These are phyloP conservation scores for Kodamaea fukazawae DNA, from an alignment of 805 yeast genomes.

Conservation along the genomic window DNA sequence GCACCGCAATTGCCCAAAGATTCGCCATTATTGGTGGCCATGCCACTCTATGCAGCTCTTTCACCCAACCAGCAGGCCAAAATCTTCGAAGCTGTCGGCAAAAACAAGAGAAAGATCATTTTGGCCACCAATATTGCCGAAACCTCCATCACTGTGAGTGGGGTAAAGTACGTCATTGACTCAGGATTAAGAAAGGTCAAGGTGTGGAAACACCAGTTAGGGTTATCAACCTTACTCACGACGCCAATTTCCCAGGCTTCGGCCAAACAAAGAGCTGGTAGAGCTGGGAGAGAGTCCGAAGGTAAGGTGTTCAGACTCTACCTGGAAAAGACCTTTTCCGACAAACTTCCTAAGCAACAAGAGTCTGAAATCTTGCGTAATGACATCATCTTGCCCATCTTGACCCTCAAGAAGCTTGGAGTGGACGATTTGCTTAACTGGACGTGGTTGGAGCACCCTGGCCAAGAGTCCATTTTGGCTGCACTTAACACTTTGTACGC, in stretches of 20 bases:
- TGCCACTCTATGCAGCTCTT: constrained; percentile 92
- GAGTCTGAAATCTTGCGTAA: constrained; percentile 91
- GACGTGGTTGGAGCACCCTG: constrained; percentile 93
- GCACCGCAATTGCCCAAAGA: constrained; percentile 67
- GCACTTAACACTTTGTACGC: constrained; percentile 78
- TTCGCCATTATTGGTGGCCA: constrained; percentile 71
- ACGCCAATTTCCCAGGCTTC: constrained; percentile 93
- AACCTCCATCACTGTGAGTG: constrained; percentile 94
- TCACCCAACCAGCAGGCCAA: constrained; percentile 79
- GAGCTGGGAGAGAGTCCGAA: constrained; percentile 96
- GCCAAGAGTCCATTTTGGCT: constrained; percentile 66
- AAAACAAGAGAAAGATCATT: constrained; percentile 78
- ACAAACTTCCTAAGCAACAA: constrained; percentile 65
- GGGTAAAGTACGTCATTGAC: constrained; percentile 89
- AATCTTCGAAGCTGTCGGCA: constrained; percentile 66
- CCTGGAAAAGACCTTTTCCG: constrained; percentile 65
- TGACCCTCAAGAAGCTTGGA: constrained; percentile 79
- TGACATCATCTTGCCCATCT: constrained; percentile 78
- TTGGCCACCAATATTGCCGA: constrained; percentile 96
- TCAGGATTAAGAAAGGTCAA: constrained; percentile 90
- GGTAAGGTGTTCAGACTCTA: constrained; percentile 89
- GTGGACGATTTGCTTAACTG: constrained; percentile 81
- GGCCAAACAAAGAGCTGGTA: constrained; percentile 93
- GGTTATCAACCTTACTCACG: constrained; percentile 86
- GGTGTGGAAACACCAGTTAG: constrained; percentile 91